Base-by-base conservation (phyloP, 805 yeast genomes). In the Kockiozyma suomiensis region DNA sequence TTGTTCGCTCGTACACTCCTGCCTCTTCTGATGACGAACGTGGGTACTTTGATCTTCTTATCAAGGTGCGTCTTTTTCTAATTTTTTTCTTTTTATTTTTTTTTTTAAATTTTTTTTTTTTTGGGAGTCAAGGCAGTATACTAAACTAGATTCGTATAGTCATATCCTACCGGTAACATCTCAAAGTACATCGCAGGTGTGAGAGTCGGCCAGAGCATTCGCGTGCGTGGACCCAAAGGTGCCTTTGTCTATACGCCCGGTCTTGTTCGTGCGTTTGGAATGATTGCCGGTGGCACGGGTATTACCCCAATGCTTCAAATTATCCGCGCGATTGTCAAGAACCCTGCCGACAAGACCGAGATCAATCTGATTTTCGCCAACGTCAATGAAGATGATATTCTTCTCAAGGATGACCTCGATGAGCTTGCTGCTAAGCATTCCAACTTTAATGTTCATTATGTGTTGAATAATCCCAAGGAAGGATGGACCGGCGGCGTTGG, bases 251-350 rank as follows among this genome's bases (percentile, higher is more conserved):
- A 92, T 76, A 85, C 90, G 83, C 83, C 93, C 54, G 79, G 79
- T 70, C 93, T 90, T 76, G 75, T 90, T 58, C 83, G 81, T 72
- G 76, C 76, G 62, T 82, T 93, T 73, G 84, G 87, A 60, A 82
- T 94, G 74, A 80, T 94, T 68, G 98, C 97, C 69, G 99, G 96
- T 71, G 99, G 99, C 73, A 82, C 96, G 53, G 98, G 98, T 76
- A 92, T 94, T 75, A 89, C 97, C 46, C 99, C 99, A 62, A 81
- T 94, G 77, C 51, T 56, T 81, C 99, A 94, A 80, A 77, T 94
- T 74, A 75, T 90, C 65, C 87, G 84, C 70, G 85, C 84, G 73
- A 82, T 93, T 72, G 81, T 89, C 70, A 80, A 81, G 73, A 84
- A 92, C 80, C 92, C 96, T 56, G 78, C 76, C 47, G 98, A 94